Evolutionary conservation across 148 eudicot species (phyloP).

Genomic region (Euryodendron excelsum): DNA sequence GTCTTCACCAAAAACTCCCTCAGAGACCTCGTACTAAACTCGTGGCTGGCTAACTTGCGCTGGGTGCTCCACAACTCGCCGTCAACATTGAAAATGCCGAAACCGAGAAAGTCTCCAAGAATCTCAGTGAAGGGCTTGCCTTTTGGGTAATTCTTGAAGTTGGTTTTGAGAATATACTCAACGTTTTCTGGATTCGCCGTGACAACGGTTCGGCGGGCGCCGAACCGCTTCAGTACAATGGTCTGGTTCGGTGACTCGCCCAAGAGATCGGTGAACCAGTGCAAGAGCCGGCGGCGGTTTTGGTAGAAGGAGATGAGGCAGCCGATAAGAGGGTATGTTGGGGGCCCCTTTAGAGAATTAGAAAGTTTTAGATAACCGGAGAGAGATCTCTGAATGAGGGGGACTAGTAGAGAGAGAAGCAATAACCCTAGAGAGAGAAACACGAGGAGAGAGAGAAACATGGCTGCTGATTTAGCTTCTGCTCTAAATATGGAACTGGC

Average conservation of each 20-base stretch:
- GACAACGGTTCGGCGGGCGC: constrained; percentile 43
- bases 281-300: constrained; percentile 46
- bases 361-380: too few species aligned
- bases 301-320: constrained; percentile 53
- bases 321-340: constrained; percentile 46
- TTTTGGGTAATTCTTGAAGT: constrained; percentile 61
- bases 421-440: constrained; percentile 1
- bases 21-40: constrained; percentile 58
- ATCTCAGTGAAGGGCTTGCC: constrained; percentile 59
- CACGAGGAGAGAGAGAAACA: constrained; percentile 16
- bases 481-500: too few species aligned
- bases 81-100: constrained; percentile 74
- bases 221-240: constrained; percentile 43
- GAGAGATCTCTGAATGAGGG: background rate
- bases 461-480: background rate
- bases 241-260: constrained; percentile 48
- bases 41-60: constrained; percentile 77
- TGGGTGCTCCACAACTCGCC: constrained; percentile 70
- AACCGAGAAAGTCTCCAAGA: constrained; percentile 63
- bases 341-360: constrained; percentile 19
- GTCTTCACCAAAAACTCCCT: constrained; percentile 53
- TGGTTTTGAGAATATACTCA: constrained; percentile 66
- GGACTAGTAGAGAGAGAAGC: background rate
- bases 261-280: constrained; percentile 67
- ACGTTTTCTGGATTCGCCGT: constrained; percentile 73